Evolutionary conservation across 2,329 filamentous ascomycete species (phyloP).

Genomic region (Colletotrichum sp.): DNA sequence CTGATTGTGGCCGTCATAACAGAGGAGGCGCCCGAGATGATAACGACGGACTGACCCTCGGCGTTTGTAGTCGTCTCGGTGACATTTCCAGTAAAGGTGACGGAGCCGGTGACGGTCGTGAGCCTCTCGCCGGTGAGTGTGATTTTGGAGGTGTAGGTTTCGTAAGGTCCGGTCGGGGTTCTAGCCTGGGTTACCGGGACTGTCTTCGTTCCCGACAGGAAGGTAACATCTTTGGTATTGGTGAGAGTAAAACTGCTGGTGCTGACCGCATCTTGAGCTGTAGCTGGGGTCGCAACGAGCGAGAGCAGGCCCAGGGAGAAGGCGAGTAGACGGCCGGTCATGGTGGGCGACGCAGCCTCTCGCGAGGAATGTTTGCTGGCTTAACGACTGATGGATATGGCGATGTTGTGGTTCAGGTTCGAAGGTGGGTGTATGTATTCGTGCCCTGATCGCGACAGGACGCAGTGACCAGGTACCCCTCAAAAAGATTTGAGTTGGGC

Average conservation of each 20-base stretch:
- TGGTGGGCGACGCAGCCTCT: constrained; percentile 7
- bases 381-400: background rate
- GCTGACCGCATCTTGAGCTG: background rate
- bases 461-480: background rate
- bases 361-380: background rate
- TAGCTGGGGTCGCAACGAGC: background rate
- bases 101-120: constrained; percentile 31
- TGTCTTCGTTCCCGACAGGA: constrained; percentile 17
- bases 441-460: background rate
- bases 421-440: background rate
- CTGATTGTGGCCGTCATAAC: constrained; percentile 44
- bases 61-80: constrained; percentile 29
- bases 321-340: constrained; percentile 1
- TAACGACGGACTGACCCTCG: constrained; percentile 39
- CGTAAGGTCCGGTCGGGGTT: constrained; percentile 51
- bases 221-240: constrained; percentile 18
- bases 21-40: constrained; percentile 50
- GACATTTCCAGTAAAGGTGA: constrained; percentile 35
- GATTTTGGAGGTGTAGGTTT: constrained; percentile 45
- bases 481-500: background rate
- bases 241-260: constrained; percentile 6
- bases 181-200: constrained; percentile 33
- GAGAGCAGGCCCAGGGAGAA: background rate
- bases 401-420: background rate
- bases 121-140: constrained; percentile 39